Percentiles rank a stretch among this genome's conserved stretches.
These are phyloP conservation scores for Bauhinia variegata DNA, from an alignment of 306 rosid species.

Conservation along the genomic window DNA sequence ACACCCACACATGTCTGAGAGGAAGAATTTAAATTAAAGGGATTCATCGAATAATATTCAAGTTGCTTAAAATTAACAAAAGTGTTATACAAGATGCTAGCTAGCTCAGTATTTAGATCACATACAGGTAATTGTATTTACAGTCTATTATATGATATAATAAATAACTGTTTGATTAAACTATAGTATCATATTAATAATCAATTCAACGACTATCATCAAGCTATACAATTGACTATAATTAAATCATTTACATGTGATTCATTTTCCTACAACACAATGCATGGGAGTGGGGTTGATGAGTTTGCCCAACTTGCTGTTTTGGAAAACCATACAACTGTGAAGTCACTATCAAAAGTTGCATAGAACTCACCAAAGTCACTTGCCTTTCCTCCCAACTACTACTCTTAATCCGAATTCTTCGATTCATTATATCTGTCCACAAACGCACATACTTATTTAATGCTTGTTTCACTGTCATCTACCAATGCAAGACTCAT, in stretches of 20 bases:
- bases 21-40: not conserved
- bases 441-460: conserved; percentile 28
- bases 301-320: conserved; percentile 29
- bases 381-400: conserved; percentile 24
- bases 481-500: conserved; percentile 1
- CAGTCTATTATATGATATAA: no score
- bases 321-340: conserved; percentile 19
- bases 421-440: conserved; percentile 1
- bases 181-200: no score
- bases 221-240: no score
- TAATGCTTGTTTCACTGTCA: conserved; percentile 40
- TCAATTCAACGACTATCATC: no score
- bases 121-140: no score
- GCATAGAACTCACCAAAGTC: conserved; percentile 21
- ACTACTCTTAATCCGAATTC: conserved; percentile 28
- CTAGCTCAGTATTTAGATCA: no score
- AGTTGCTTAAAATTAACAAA: conserved; percentile 24
- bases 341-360: conserved; percentile 43
- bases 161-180: no score
- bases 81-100: conserved; percentile 30
- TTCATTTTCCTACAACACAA: conserved; percentile 31
- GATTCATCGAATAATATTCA: not conserved
- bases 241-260: no score
- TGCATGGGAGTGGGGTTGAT: not conserved
- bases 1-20: conserved; percentile 1